Conservation (phyloP, 2,329 filamentous ascomycete species). For the Calonectria naviculata region DNA sequence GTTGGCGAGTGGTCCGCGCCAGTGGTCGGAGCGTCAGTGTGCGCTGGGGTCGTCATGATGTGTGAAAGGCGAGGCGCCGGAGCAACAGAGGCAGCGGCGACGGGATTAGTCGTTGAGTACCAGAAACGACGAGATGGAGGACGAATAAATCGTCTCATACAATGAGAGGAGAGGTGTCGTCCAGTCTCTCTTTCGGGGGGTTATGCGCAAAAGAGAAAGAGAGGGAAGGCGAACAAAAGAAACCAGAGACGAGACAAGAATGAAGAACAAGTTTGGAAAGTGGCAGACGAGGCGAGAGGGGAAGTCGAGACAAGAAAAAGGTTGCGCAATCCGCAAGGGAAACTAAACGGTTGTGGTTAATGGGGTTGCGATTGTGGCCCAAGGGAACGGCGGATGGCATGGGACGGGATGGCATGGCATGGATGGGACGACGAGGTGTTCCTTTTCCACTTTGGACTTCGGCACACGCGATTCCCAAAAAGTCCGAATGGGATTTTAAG, state of each 20-base stretch:
- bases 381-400: background rate
- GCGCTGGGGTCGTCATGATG: conserved; percentile 19
- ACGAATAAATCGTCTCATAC: conserved; percentile 39
- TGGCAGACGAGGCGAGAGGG: background rate
- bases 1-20: conserved; percentile 9
- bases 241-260: background rate
- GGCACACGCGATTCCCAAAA: background rate
- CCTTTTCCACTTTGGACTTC: background rate
- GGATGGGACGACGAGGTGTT: background rate
- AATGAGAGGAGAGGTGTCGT: conserved; percentile 1
- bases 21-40: conserved; percentile 14
- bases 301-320: background rate
- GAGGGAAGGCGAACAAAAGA: background rate
- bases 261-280: conserved; percentile 1
- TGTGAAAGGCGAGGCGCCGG: background rate
- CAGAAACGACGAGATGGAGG: conserved; percentile 32
- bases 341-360: conserved; percentile 7
- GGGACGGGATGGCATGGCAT: conserved; percentile 2
- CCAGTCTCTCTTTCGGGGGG: background rate
- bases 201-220: background rate
- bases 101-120: conserved; percentile 20
- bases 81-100: background rate
- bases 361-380: background rate
- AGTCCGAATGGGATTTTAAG: background rate
- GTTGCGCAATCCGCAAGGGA: background rate